phyloP scores from a whole-genome alignment of 2,329 filamentous ascomycete species.

The Fusarium falciforme region DNA sequence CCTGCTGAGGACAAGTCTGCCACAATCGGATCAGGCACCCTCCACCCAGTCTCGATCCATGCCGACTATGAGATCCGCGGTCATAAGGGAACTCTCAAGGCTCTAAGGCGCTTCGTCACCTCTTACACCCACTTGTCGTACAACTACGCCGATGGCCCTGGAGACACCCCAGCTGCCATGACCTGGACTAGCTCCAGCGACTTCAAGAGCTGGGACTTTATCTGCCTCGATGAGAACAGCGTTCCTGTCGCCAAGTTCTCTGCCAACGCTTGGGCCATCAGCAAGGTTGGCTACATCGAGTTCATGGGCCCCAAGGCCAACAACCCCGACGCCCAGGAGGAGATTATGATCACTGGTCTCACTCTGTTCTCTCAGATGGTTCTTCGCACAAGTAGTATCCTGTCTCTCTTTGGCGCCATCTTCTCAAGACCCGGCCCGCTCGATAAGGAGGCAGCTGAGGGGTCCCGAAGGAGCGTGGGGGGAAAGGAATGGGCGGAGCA shows the following conservation, averaged over 20 bases:
- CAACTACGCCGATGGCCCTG: slow-evolving; percentile 20
- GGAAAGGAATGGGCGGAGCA: neutral
- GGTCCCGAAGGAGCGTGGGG: neutral
- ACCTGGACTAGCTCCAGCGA: slow-evolving; percentile 26
- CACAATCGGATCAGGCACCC: slow-evolving; percentile 24
- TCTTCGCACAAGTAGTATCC: slow-evolving; percentile 18
- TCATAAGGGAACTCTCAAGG: slow-evolving; percentile 35
- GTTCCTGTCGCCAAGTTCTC: slow-evolving; percentile 37
- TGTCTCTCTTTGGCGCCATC: slow-evolving; percentile 28
- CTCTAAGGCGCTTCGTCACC: slow-evolving; percentile 32
- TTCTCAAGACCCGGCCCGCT: slow-evolving; percentile 28
- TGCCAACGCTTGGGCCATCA: slow-evolving; percentile 19
- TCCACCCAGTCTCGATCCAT: slow-evolving; percentile 36
- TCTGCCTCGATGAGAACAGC: slow-evolving; percentile 33
- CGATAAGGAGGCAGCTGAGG: slow-evolving; percentile 22
- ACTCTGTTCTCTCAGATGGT: slow-evolving; percentile 37
- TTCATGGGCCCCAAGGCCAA: slow-evolving; percentile 34
- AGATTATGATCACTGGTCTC: slow-evolving; percentile 31
- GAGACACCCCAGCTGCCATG: slow-evolving; percentile 27
- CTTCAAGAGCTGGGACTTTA: slow-evolving; percentile 41
- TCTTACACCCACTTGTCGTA: slow-evolving; percentile 37
- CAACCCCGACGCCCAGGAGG: slow-evolving; percentile 21
- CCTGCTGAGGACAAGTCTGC: neutral
- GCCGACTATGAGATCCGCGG: slow-evolving; percentile 37
- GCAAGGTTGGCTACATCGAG: slow-evolving; percentile 30